Evolutionary conservation across 139 green algal genomes (phyloP).

Genomic region (Chlorokybus atmophyticus): DNA sequence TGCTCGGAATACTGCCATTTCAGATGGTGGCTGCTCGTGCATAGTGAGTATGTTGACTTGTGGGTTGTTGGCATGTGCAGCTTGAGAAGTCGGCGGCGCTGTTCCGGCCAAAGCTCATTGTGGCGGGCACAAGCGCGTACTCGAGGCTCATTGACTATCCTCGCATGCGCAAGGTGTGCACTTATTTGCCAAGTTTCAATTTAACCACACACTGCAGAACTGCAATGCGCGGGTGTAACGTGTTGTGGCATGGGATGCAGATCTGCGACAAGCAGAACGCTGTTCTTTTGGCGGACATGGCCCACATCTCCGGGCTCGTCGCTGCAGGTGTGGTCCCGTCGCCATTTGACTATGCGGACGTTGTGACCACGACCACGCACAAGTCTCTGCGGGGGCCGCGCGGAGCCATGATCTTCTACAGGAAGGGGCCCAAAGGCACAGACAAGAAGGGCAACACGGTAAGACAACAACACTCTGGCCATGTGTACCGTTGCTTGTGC

Average conservation of each 20-base stretch:
- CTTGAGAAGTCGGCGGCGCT: constrained; percentile 25
- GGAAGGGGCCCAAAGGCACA: constrained; percentile 56
- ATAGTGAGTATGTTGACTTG: neutral
- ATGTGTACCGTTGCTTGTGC: too few relatives aligned
- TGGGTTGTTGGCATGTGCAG: constrained; percentile 7
- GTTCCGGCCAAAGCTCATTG: constrained; percentile 58
- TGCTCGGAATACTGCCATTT: neutral
- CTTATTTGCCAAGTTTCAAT: constrained; percentile 49
- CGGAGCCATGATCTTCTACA: constrained; percentile 96
- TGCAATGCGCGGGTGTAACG: neutral
- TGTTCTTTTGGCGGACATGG: constrained; percentile 88
- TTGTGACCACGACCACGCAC: constrained; percentile 98
- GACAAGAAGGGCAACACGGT: constrained; percentile 67
- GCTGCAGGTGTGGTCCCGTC: constrained; percentile 65
- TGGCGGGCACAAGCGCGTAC: constrained; percentile 89
- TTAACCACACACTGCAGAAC: neutral
- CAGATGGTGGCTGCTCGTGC: neutral
- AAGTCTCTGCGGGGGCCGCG: constrained; percentile 80
- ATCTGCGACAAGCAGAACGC: constrained; percentile 37
- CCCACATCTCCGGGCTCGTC: constrained; percentile 86
- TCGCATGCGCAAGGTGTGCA: constrained; percentile 57
- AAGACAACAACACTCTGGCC: too few relatives aligned
- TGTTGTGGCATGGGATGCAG: neutral
- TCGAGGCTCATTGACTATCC: constrained; percentile 85
- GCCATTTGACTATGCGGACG: constrained; percentile 85